phyloP scores from a whole-genome alignment of 139 green algal species.

The Micractinium sp. region DNA sequence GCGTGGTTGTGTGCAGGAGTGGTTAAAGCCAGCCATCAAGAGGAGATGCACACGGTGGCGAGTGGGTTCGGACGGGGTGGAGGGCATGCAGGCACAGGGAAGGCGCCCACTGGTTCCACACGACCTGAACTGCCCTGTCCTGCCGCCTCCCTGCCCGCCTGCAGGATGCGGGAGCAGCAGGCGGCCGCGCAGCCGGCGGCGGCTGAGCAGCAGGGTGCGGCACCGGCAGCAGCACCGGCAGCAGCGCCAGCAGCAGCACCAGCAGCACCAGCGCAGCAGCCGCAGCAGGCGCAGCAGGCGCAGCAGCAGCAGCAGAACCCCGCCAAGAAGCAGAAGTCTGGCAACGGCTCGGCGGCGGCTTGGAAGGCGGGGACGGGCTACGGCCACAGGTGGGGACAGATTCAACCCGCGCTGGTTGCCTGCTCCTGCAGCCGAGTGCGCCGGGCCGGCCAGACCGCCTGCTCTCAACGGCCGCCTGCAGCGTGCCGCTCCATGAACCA shows the following conservation, averaged over 20 bases:
- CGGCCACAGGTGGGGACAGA: not conserved
- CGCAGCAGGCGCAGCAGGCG: not conserved
- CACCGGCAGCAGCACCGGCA: not conserved
- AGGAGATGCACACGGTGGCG: too few relatives aligned
- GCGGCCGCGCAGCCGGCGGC: not conserved
- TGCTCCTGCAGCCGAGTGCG: not conserved
- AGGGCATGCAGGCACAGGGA: not conserved
- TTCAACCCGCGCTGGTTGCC: not conserved
- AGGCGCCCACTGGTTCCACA: too few relatives aligned
- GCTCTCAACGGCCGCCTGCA: too few relatives aligned
- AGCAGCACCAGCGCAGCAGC: not conserved
- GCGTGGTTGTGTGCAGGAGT: not conserved
- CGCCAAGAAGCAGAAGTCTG: constrained; percentile 21
- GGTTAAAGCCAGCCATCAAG: not conserved
- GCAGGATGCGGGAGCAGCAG: constrained; percentile 20
- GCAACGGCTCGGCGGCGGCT: not conserved
- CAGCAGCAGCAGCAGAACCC: constrained; percentile 29
- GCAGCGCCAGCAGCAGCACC: not conserved
- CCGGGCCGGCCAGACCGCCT: too few relatives aligned
- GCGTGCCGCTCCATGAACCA: not conserved
- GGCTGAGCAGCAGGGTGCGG: not conserved
- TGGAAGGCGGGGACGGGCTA: constrained; percentile 19
- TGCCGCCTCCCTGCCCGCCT: not conserved
- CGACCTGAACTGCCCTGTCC: not conserved
- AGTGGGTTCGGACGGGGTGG: too few relatives aligned